phyloP scores from a whole-genome alignment of 1,139 yeast species.

The Magnusiomyces tetraspermus region DNA sequence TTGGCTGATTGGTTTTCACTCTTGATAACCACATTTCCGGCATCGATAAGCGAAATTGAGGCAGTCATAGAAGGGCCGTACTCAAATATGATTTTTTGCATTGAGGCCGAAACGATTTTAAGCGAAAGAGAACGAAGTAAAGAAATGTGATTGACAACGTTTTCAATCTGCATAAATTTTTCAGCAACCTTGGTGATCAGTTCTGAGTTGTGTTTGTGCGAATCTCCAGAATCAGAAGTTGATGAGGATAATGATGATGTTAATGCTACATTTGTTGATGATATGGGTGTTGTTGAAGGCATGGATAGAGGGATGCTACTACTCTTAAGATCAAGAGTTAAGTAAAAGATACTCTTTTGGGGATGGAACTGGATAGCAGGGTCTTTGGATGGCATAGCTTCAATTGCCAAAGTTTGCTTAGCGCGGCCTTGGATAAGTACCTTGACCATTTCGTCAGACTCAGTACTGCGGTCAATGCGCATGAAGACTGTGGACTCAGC shows the following conservation, averaged over 20 bases:
- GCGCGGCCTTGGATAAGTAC: conserved; percentile 23
- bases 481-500: conserved; percentile 22
- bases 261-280: too few species aligned
- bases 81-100: conserved; percentile 24
- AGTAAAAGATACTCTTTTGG: conserved; percentile 20
- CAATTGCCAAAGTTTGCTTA: conserved; percentile 17
- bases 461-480: conserved; percentile 15
- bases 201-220: too few species aligned
- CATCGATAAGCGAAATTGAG: conserved; percentile 14
- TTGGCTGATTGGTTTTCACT: too few species aligned
- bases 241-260: too few species aligned
- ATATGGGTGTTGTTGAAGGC: conserved; percentile 5
- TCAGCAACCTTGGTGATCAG: conserved; percentile 18
- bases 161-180: conserved; percentile 24
- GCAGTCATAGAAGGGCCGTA: conserved; percentile 22
- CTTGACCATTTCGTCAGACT: conserved; percentile 13
- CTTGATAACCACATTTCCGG: not conserved
- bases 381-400: conserved; percentile 18
- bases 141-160: conserved; percentile 26
- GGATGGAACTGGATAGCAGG: conserved; percentile 22
- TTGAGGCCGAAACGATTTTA: conserved; percentile 24
- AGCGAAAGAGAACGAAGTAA: conserved; percentile 23
- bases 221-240: too few species aligned
- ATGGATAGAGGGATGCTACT: not conserved
- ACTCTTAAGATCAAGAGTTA: conserved; percentile 6